phyloP scores from a whole-genome alignment of 1,284 basidiomycete species.

The Trametes versicolor region DNA sequence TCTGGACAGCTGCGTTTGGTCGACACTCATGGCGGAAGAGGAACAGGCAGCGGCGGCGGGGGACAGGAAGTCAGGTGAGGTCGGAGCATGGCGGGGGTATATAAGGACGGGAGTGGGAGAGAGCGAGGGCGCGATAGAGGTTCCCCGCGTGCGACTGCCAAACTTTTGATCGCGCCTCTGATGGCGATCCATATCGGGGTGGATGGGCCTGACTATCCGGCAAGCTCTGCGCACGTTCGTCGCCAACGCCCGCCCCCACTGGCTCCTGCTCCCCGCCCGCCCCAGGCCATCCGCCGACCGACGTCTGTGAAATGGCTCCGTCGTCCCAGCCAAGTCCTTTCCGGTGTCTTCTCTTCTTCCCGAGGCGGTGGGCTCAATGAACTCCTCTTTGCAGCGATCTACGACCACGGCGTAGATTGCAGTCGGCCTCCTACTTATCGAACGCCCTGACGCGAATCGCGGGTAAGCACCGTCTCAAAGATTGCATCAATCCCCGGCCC shows the following conservation, averaged over 20 bases:
- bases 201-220: constrained; percentile 15
- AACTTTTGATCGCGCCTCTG: constrained; percentile 16
- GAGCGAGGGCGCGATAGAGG: constrained; percentile 11
- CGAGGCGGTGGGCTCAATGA: background rate
- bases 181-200: constrained; percentile 22
- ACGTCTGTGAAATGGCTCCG: constrained; percentile 3
- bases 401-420: background rate
- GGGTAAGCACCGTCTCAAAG: background rate
- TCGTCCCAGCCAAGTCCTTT: background rate
- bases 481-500: background rate
- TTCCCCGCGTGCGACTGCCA: constrained; percentile 22
- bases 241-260: constrained; percentile 4
- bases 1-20: constrained; percentile 31
- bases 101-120: constrained; percentile 6
- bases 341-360: background rate
- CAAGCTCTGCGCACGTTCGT: constrained; percentile 25
- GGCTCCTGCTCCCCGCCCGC: background rate
- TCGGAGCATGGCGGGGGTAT: constrained; percentile 23
- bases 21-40: constrained; percentile 32
- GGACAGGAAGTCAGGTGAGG: constrained; percentile 23
- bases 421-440: background rate
- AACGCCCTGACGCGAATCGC: background rate
- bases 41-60: constrained; percentile 22
- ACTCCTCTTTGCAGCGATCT: background rate
- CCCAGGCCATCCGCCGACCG: background rate